Base-by-base conservation (phyloP, 2,329 filamentous ascomycete genomes). In the Claviceps quebecensis region DNA sequence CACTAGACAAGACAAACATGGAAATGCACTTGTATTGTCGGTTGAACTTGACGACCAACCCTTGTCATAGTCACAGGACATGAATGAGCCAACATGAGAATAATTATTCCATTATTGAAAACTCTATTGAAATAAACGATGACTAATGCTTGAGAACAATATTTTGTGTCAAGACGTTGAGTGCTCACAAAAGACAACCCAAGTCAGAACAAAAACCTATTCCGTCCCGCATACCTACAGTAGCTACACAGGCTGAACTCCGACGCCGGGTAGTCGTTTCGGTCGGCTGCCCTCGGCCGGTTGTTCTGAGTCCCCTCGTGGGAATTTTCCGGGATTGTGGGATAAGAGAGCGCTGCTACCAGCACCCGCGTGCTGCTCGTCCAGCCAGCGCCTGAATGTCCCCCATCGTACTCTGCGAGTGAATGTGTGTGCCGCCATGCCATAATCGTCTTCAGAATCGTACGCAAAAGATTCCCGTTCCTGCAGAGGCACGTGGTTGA, bases 401-500 rank as follows among this genome's bases (percentile, higher is more conserved):
- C 62, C 62, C 62, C 62, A 64, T 2, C 60, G 60, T 19, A 54
- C 62, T 49, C 51, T 57, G 36, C 56, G 52, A 2, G 57, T 57
- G 13, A 64, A 16, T 0, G 62, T 64, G 47, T 56, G 57, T 1
- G 55, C 54, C 0, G 56, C 54, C 14, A 55, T 53, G 23, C 58
- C 55, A 2, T 53, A 14, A 19, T 57, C 59, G 1, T 53, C 55
- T 5, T 57, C 56, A 2, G 52, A 51, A 2, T 51, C 57, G 43
- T 53, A 55, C 9, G 17, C 13, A 19, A 58, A 53, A 2, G 55
- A 48, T 43, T 54, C 47, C 3, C 55, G 58, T 29, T 67, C 63
- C 54, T 65, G 65, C 48, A 87, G 71, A 1, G 83, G 82, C 26
- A 87, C 78, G 60, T 87, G 84, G 52, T 80, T 80, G 56, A 67